phyloP scores from a whole-genome alignment of 2,329 filamentous ascomycete genomes.

The Pestalotiopsis fici region DNA sequence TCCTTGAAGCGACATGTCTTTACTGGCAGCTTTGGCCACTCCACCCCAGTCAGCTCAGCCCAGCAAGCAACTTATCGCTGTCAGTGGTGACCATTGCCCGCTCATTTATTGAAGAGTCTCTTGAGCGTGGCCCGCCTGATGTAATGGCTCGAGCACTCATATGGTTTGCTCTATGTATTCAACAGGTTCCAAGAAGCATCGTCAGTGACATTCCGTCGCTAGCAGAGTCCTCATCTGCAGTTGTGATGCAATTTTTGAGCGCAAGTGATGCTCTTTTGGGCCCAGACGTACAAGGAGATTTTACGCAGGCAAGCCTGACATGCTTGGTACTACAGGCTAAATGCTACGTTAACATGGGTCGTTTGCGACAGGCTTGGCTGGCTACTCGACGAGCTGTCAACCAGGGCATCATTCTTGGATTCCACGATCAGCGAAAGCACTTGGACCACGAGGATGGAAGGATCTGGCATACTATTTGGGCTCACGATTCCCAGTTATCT shows the following conservation, averaged over 20 bases:
- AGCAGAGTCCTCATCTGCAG: background rate
- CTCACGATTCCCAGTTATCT: background rate
- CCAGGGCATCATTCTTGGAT: background rate
- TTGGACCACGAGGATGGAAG: background rate
- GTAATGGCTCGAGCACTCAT: background rate
- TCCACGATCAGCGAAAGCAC: background rate
- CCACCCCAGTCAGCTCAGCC: background rate
- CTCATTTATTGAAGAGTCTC: background rate
- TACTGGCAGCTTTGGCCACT: conserved; percentile 9
- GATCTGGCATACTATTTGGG: background rate
- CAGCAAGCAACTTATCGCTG: background rate
- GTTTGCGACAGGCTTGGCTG: background rate
- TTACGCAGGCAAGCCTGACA: background rate
- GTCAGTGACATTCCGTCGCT: background rate
- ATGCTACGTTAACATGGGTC: conserved; percentile 7
- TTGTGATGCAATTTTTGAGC: background rate
- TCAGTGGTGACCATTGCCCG: background rate
- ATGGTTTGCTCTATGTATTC: conserved; percentile 8
- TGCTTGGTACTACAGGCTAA: conserved; percentile 1
- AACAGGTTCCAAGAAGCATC: background rate
- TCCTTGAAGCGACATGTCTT: background rate
- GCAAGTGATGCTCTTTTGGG: background rate
- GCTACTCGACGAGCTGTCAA: background rate
- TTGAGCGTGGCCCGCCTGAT: background rate
- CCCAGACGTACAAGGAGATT: background rate